Percentiles rank a stretch among this genome's conserved stretches.
phyloP scores from a whole-genome alignment of 164 flowering plant species.

The Vitis cinerea region DNA sequence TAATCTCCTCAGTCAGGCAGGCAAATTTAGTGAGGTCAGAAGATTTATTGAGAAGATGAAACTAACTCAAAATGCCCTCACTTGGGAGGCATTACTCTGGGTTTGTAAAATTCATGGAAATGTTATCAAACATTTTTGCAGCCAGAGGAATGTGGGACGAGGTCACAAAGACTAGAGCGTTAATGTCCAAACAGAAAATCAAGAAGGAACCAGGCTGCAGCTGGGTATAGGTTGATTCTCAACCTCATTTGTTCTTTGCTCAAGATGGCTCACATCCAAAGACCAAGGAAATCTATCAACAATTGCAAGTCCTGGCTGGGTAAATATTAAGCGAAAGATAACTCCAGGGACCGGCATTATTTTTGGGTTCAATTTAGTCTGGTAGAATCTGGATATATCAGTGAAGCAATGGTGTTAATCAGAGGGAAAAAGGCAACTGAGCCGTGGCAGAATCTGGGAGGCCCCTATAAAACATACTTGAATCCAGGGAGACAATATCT shows the following conservation, averaged over 20 bases:
- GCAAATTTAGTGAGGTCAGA: constrained; percentile 45
- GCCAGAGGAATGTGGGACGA: constrained; percentile 54
- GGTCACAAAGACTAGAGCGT: constrained; percentile 35
- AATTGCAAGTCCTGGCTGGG: constrained; percentile 38
- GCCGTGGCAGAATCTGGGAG: too few relatives aligned
- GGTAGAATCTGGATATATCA: too few relatives aligned
- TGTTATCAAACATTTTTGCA: constrained; percentile 62
- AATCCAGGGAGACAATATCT: too few relatives aligned
- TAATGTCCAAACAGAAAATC: constrained; percentile 42
- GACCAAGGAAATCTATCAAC: constrained; percentile 33
- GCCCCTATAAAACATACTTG: too few relatives aligned
- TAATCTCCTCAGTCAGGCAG: constrained; percentile 57
- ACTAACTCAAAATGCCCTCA: constrained; percentile 27
- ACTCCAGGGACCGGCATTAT: too few relatives aligned
- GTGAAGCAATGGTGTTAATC: too few relatives aligned
- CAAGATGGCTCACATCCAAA: constrained; percentile 52
- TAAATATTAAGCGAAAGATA: too few relatives aligned
- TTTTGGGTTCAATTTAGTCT: too few relatives aligned
- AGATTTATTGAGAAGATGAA: constrained; percentile 38
- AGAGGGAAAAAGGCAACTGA: too few relatives aligned
- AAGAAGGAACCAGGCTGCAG: constrained; percentile 69
- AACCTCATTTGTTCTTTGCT: constrained; percentile 46
- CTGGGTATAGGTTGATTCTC: constrained; percentile 51
- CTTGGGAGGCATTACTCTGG: constrained; percentile 60
- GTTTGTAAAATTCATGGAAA: constrained; percentile 48